phyloP scores from a whole-genome alignment of 306 rosid species.

The Rosa chinensis region DNA sequence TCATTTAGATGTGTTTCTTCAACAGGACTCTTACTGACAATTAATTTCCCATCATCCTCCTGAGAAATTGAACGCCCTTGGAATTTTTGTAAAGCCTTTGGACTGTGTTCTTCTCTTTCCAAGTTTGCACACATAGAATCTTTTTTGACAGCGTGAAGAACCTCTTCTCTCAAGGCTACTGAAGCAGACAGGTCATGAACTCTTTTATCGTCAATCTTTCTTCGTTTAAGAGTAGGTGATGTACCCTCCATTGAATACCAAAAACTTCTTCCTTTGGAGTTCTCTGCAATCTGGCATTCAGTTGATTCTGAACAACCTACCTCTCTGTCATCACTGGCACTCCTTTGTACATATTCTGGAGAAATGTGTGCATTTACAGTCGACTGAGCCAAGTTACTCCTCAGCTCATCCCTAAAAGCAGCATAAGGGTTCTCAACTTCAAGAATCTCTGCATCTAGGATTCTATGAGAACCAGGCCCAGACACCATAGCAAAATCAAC shows the following conservation, averaged over 20 bases:
- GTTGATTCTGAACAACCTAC: slow-evolving; percentile 27
- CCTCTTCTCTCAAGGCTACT: slow-evolving; percentile 34
- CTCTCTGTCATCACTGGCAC: slow-evolving; percentile 25
- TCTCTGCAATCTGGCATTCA: slow-evolving; percentile 30
- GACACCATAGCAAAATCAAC: slow-evolving; percentile 31
- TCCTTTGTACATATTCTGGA: slow-evolving; percentile 31
- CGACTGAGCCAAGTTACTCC: slow-evolving; percentile 26
- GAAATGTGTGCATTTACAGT: slow-evolving; percentile 26
- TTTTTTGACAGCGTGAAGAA: slow-evolving; percentile 26
- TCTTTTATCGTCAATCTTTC: slow-evolving; percentile 40
- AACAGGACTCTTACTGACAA: slow-evolving; percentile 16
- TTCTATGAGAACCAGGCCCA: slow-evolving; percentile 26
- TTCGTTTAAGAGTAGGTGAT: slow-evolving; percentile 48
- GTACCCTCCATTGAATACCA: slow-evolving; percentile 41
- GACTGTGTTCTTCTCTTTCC: slow-evolving; percentile 38
- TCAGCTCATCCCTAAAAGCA: slow-evolving; percentile 34
- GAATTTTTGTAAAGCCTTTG: slow-evolving; percentile 30
- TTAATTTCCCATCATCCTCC: slow-evolving; percentile 28
- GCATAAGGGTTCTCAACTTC: slow-evolving; percentile 33
- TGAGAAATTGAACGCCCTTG: slow-evolving; percentile 34
- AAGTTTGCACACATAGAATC: slow-evolving; percentile 26
- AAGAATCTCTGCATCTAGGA: slow-evolving; percentile 31
- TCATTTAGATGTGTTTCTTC: slow-evolving; percentile 35
- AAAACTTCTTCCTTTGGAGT: slow-evolving; percentile 23
- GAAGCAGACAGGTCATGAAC: slow-evolving; percentile 32